Base-by-base conservation (phyloP, 2,329 filamentous ascomycete genomes). In the Xylariaceae sp. region DNA sequence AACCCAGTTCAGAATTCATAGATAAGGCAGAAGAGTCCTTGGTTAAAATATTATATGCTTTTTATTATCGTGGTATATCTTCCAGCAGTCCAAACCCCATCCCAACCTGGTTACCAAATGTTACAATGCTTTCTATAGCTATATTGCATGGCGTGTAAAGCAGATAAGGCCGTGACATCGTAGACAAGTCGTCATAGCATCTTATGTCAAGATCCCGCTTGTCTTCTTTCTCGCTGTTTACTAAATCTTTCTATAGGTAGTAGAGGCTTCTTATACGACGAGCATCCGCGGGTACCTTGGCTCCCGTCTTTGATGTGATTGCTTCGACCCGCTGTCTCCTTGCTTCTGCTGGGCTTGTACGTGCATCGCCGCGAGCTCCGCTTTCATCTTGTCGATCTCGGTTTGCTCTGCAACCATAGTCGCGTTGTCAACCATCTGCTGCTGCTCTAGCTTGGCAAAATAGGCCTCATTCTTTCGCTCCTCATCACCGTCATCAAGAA, bases 401-500 rank as follows among this genome's bases (percentile, higher is more conserved):
- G 57, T 61, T 23, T 63, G 58, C 42, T 70, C 63, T 1, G 55
- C 55, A 2, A 41, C 32, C 11, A 55, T 55, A 4, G 64, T 61
- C 24, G 64, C 63, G 11, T 62, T 62, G 18, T 72, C 66, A 10
- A 60, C 51, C 52, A 64, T 65, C 33, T 67, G 64, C 42, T 62
- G 59, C 43, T 64, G 45, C 10, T 64, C 57, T 2, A 63, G 20
- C 56, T 65, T 63, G 8, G 62, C 57, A 15, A 44, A 51, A 15
- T 67, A 65, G 3, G 55, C 36, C 11, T 68, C 64, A 23, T 67
- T 60, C 26, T 63, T 65, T 10, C 67, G 60, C 53, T 67, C 67
- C n/a, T 64, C 62, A 32, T 70, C 61, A 41, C 67, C 67, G 24
- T 70, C 66, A 40, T 70, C 67, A 15, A 67, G 64, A 11, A 70